Conservation (phyloP, 208 protist species). For the Trypanosoma theileri region DNA sequence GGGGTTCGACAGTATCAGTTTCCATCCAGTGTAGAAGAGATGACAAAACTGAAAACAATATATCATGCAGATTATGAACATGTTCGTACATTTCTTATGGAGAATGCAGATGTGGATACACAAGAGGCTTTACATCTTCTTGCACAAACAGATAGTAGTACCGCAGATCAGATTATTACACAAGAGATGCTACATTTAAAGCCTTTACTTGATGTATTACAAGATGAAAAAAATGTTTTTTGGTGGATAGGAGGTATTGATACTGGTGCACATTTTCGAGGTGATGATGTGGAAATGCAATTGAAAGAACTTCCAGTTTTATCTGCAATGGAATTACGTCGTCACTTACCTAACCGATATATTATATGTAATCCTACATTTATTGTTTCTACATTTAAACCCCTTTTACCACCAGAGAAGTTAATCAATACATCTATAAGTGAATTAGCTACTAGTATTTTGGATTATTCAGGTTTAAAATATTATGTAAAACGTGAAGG, state of each 20-base stretch:
- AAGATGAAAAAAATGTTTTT: slow-evolving; percentile 14
- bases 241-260: slow-evolving; percentile 27
- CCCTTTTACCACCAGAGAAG: slow-evolving; percentile 13
- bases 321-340: slow-evolving; percentile 11
- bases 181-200: slow-evolving; percentile 8
- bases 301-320: slow-evolving; percentile 13
- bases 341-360: slow-evolving; percentile 11
- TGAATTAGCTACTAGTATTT: slow-evolving; percentile 4
- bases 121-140: slow-evolving; percentile 16
- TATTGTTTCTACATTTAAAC: slow-evolving; percentile 14
- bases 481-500: slow-evolving; percentile 8
- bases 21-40: not conserved
- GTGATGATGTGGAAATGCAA: slow-evolving; percentile 23
- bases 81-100: slow-evolving; percentile 16
- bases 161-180: slow-evolving; percentile 2
- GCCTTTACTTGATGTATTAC: slow-evolving; percentile 10
- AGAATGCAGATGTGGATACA: slow-evolving; percentile 24
- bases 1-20: slow-evolving; percentile 27
- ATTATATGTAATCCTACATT: slow-evolving; percentile 10
- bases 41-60: not conserved
- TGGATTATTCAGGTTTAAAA: not conserved
- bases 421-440: not conserved
- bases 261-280: slow-evolving; percentile 11
- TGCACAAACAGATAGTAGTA: not conserved
- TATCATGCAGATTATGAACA: slow-evolving; percentile 8